These are phyloP conservation scores for Ophiostoma populinum DNA, from an alignment of 2,329 filamentous ascomycete genomes.

Conservation along the genomic window DNA sequence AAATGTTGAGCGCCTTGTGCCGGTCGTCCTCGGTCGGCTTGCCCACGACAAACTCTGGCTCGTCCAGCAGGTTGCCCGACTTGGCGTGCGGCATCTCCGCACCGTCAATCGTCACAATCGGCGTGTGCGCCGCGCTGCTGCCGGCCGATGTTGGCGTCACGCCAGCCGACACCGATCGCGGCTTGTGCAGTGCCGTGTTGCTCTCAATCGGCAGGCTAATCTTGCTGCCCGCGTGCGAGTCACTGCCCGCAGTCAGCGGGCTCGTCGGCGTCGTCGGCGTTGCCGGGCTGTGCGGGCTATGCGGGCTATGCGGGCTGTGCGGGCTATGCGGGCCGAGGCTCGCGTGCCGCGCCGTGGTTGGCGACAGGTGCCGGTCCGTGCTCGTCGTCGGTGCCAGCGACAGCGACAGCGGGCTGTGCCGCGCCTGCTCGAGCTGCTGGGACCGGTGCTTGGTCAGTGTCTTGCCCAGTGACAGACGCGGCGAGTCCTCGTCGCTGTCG, in stretches of 20 bases:
- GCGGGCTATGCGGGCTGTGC: no score
- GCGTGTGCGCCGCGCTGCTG: constrained; percentile 14
- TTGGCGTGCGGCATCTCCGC: neutral
- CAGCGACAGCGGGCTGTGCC: constrained; percentile 5
- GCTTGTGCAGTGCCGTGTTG: constrained; percentile 18
- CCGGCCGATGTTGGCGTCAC: constrained; percentile 16
- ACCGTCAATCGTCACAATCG: constrained; percentile 27
- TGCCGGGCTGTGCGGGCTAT: neutral
- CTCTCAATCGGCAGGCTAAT: constrained; percentile 27
- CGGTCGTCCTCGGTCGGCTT: constrained; percentile 51
- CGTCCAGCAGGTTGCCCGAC: constrained; percentile 29
- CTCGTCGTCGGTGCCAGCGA: no score
- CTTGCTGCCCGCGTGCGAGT: constrained; percentile 15
- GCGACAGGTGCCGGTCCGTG: constrained; percentile 5
- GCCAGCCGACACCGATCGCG: constrained; percentile 18
- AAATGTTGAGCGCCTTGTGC: constrained; percentile 67
- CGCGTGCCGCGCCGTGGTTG: neutral
- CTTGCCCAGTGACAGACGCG: constrained; percentile 11
- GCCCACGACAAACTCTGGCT: constrained; percentile 39
- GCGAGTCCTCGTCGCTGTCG: constrained; percentile 31
- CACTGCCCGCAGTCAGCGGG: constrained; percentile 19
- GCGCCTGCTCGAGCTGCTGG: constrained; percentile 1
- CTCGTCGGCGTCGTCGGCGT: constrained; percentile 4
- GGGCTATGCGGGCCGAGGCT: no score
- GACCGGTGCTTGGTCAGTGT: constrained; percentile 2